A percentile compares a stretch with the other conserved stretches of the same genome.
Conservation (phyloP, 441 rosid genomes). For the Pelargonium australe region DNA sequence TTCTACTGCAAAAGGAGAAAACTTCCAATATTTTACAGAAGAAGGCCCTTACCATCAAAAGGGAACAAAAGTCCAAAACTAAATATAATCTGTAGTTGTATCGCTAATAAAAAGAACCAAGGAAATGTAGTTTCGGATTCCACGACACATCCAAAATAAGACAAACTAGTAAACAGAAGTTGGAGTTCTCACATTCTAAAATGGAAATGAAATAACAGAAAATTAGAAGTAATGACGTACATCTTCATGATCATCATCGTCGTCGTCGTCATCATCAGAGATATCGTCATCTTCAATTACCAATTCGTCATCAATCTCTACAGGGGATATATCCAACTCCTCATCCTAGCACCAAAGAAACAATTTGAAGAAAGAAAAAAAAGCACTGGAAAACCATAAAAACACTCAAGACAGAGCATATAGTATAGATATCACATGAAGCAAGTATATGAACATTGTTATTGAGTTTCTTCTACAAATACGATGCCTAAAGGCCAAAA, state of each 20-base stretch:
- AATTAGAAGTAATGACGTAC: slow-evolving; percentile 41
- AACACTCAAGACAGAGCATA: not conserved
- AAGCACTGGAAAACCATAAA: too few relatives aligned
- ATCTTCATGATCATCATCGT: slow-evolving; percentile 90
- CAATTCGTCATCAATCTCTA: slow-evolving; percentile 88
- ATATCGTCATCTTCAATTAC: slow-evolving; percentile 98
- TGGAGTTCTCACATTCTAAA: not conserved
- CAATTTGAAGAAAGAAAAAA: not conserved
- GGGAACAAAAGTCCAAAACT: not conserved
- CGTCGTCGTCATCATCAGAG: slow-evolving; percentile 91
- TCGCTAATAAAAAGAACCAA: not conserved
- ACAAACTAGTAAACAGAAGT: not conserved
- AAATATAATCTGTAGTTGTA: not conserved
- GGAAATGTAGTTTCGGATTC: not conserved
- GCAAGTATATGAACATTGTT: not conserved
- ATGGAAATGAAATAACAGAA: not conserved
- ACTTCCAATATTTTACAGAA: not conserved
- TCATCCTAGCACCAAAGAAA: slow-evolving; percentile 65
- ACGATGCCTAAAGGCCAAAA: not conserved
- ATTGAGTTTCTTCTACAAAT: not conserved
- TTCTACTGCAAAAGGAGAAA: not conserved
- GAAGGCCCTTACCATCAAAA: not conserved
- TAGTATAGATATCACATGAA: not conserved
- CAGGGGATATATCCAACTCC: slow-evolving; percentile 84
- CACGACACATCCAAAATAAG: not conserved